These are phyloP conservation scores for Voacanga thouarsii DNA, from an alignment of 257 asterid genomes.

Conservation along the genomic window DNA sequence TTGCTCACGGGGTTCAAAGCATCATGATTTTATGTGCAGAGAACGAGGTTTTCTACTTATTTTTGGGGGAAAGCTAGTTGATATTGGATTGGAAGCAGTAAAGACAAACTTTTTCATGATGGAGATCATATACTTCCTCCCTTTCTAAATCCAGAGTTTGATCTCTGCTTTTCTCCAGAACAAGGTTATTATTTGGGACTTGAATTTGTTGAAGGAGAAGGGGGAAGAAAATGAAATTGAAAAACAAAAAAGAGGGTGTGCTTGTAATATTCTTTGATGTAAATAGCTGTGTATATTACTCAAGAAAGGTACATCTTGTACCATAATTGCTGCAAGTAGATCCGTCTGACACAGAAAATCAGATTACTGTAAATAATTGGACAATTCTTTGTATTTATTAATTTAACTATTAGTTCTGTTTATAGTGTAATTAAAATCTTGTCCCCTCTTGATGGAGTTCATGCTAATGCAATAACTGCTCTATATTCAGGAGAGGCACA, in stretches of 20 bases:
- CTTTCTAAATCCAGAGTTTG: constrained; percentile 1
- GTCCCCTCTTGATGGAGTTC: not conserved
- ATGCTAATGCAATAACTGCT: not conserved
- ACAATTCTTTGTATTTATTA: not conserved
- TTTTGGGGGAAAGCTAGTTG: not conserved
- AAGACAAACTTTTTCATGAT: not conserved
- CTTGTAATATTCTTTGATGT: constrained; percentile 31
- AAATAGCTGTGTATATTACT: constrained; percentile 17
- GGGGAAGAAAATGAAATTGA: not conserved
- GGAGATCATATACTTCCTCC: not conserved
- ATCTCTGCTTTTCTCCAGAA: not conserved
- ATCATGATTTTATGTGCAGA: not conserved
- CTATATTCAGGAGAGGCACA: not conserved
- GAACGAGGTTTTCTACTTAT: constrained; percentile 10
- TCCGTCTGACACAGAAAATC: not conserved
- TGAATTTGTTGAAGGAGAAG: not conserved
- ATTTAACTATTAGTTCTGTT: not conserved
- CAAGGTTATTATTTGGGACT: not conserved
- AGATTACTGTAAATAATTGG: constrained; percentile 20
- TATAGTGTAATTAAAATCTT: not conserved
- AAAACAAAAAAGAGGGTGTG: not conserved
- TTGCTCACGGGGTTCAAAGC: not conserved
- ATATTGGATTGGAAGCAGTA: not conserved
- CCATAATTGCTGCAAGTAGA: constrained; percentile 21
- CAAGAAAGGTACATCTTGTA: not conserved